Evolutionary conservation across 352 stramenopile species (phyloP), one percentile per base, ranked within the genome.

Genomic region (Phytophthora foliorum): DNA sequence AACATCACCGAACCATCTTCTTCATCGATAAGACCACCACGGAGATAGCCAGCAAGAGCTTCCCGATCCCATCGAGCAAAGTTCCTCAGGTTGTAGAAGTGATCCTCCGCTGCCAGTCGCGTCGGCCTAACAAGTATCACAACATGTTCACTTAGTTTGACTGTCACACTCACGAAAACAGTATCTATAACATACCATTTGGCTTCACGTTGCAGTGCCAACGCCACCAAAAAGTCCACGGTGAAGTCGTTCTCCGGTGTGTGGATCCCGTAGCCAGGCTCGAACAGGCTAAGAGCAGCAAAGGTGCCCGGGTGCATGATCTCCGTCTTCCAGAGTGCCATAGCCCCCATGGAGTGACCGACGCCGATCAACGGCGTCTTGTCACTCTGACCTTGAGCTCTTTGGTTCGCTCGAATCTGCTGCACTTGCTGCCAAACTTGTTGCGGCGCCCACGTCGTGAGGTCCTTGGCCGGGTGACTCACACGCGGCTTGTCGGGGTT

Each of bases 261-360:
- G 21, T 58, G 53, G 25, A 73, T 55, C 3, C 67, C 67, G 31
- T 76, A 82, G 4, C 80, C 69, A 34, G 75, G 78, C 31, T 86
- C 78, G 48, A 86, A 86, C 6, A 77, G 52, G 11, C 77, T 69
- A 31, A 86, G 72, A 1, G 62, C 57, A 2, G 74, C 50, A 46
- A 86, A 82, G 0, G 75, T 84, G 14, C 78, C 78, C 1, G 78
- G 78, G 31, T 75, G 67, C 11, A 60, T 59, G 19, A 81, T 46
- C 46, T 86, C 78, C 24, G 73, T 75, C 45, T 79, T 75, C 51
- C 79, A 75, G 44, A 87, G 68, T 3, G 78, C 66, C 32, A 59
- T 69, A 3, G 60, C 81, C 3, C 78, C 81, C 78, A 89, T 87
- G 6, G 81, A 89, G 44, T 89, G 81, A 0, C 76, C 78, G 14